These are phyloP conservation scores for Arachnopeziza araneosa DNA, from an alignment of 2,329 filamentous ascomycete species.

Conservation along the genomic window DNA sequence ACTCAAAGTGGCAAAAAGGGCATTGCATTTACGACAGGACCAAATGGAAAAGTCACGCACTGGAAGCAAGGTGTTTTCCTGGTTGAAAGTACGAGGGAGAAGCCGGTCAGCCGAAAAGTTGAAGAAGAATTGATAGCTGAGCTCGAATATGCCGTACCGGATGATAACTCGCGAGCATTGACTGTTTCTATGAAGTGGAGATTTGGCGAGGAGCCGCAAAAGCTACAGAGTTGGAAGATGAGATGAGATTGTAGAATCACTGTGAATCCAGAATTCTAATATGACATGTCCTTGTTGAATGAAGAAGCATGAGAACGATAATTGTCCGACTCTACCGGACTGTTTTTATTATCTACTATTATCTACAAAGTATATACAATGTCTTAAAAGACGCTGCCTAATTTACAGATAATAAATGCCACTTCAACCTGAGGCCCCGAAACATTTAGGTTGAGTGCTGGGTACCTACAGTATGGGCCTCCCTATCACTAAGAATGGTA, in stretches of 20 bases:
- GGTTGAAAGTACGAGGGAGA: constrained; percentile 48
- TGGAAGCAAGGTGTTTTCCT: constrained; percentile 83
- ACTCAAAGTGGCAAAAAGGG: constrained; percentile 49
- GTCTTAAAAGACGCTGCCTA: not conserved
- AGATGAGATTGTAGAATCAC: constrained; percentile 13
- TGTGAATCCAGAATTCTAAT: no score
- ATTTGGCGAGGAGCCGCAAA: constrained; percentile 22
- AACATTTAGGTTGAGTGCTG: no score
- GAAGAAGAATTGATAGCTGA: constrained; percentile 58
- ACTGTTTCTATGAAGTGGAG: constrained; percentile 60
- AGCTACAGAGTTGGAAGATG: constrained; percentile 30
- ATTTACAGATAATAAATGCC: no score
- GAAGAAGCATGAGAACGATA: no score
- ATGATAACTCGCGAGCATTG: constrained; percentile 64
- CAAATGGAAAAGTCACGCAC: constrained; percentile 70
- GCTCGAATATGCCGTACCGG: constrained; percentile 64
- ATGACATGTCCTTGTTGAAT: not conserved
- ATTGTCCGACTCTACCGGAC: no score
- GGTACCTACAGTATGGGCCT: not conserved
- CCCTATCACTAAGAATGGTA: not conserved
- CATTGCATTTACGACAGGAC: constrained; percentile 85
- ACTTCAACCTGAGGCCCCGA: no score
- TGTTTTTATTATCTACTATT: not conserved
- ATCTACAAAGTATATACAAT: not conserved
- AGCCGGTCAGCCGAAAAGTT: constrained; percentile 41